Evolutionary conservation across 495 filamentous ascomycete genomes (phyloP).

Genomic region (Echria macrotheca): DNA sequence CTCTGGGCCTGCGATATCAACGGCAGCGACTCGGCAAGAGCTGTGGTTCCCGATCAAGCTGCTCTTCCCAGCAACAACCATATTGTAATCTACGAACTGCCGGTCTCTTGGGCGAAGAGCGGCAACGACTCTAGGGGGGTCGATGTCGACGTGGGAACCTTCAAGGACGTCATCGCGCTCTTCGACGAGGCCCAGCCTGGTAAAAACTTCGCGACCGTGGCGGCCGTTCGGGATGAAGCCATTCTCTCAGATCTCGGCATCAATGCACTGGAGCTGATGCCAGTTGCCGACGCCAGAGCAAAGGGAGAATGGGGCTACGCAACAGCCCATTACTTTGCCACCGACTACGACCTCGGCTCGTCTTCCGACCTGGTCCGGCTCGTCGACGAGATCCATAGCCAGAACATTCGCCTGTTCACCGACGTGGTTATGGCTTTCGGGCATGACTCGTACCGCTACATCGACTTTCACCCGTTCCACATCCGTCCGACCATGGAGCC

Average conservation of each 20-base stretch:
- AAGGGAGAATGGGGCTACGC: slow-evolving; percentile 26
- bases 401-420: slow-evolving; percentile 23
- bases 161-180: slow-evolving; percentile 27
- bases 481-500: slow-evolving; percentile 14
- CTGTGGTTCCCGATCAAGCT: slow-evolving; percentile 11
- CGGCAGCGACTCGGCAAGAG: slow-evolving; percentile 15
- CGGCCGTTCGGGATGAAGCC: slow-evolving; percentile 15
- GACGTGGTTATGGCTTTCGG: slow-evolving; percentile 32
- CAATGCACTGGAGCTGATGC: slow-evolving; percentile 29
- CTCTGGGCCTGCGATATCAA: slow-evolving; percentile 27
- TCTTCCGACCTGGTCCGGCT: slow-evolving; percentile 18
- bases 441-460: slow-evolving; percentile 25
- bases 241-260: slow-evolving; percentile 25
- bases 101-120: slow-evolving; percentile 24
- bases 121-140: slow-evolving; percentile 5
- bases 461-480: slow-evolving; percentile 24
- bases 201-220: slow-evolving; percentile 14
- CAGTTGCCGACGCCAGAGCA: slow-evolving; percentile 26
- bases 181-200: slow-evolving; percentile 19
- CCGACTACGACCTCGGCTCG: slow-evolving; percentile 26
- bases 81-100: slow-evolving; percentile 30
- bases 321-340: slow-evolving; percentile 27
- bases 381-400: slow-evolving; percentile 20
- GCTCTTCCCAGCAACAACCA: slow-evolving; percentile 28
- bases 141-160: slow-evolving; percentile 27